Percentiles rank a stretch among this genome's conserved stretches.
phyloP scores from a whole-genome alignment of 345 rosid species.

The Cardamine chenopodiifolia region DNA sequence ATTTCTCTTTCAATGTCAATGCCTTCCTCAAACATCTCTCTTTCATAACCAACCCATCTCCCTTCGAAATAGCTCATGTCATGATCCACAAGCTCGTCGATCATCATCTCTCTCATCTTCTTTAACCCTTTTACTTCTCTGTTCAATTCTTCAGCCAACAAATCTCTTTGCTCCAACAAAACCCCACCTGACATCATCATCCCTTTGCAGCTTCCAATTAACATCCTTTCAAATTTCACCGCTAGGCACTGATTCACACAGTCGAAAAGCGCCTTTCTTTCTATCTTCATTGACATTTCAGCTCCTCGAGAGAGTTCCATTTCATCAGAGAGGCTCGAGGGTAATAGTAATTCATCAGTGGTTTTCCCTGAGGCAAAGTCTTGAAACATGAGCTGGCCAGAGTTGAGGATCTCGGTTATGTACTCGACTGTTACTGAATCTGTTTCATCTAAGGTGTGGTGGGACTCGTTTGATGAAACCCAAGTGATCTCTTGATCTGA shows the following conservation, averaged over 20 bases:
- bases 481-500: slow-evolving; percentile 53
- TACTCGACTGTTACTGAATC: slow-evolving; percentile 47
- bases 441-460: slow-evolving; percentile 42
- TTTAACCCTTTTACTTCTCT: slow-evolving; percentile 70
- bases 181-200: slow-evolving; percentile 37
- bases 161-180: slow-evolving; percentile 53
- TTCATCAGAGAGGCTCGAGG: slow-evolving; percentile 67
- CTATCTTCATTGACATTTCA: slow-evolving; percentile 45
- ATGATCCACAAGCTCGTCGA: slow-evolving; percentile 87
- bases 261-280: slow-evolving; percentile 68
- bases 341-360: slow-evolving; percentile 44
- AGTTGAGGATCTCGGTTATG: slow-evolving; percentile 60
- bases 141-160: slow-evolving; percentile 69
- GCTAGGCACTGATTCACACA: slow-evolving; percentile 73
- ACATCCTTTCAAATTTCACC: slow-evolving; percentile 54
- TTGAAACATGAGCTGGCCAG: slow-evolving; percentile 64
- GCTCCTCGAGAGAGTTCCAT: slow-evolving; percentile 55
- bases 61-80: slow-evolving; percentile 87
- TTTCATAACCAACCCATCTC: slow-evolving; percentile 78
- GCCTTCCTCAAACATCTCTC: slow-evolving; percentile 64
- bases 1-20: slow-evolving; percentile 62
- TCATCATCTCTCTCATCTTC: slow-evolving; percentile 77
- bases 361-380: slow-evolving; percentile 62
- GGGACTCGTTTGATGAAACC: slow-evolving; percentile 64
- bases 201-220: slow-evolving; percentile 64